Evolutionary conservation across 2,329 filamentous ascomycete species (phyloP).

Genomic region (Trichoderma lentiforme): DNA sequence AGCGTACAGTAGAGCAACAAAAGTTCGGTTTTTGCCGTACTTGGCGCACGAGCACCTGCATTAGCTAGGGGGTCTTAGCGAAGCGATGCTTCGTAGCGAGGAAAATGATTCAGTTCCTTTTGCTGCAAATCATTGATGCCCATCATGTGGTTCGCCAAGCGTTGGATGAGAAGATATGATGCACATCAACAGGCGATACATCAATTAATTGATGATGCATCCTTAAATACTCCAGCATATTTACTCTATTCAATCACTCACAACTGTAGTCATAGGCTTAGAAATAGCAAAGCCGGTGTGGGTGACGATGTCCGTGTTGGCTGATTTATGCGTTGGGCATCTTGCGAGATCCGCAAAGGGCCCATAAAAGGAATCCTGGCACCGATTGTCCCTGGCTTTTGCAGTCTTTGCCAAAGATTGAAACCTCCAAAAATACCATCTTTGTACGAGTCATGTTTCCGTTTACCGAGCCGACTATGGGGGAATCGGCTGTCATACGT

Average conservation of each 20-base stretch:
- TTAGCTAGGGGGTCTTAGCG: not conserved
- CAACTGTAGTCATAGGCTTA: not conserved
- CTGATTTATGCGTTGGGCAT: not conserved
- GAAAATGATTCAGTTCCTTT: not conserved
- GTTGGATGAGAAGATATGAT: not conserved
- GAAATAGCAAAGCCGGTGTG: not conserved
- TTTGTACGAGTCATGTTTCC: not conserved
- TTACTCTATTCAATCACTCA: not conserved
- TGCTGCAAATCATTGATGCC: not conserved
- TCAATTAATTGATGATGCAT: not conserved
- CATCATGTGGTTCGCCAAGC: not conserved
- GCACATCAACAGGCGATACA: not conserved
- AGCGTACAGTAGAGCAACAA: not conserved
- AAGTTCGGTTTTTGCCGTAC: not conserved
- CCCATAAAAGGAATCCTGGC: not conserved
- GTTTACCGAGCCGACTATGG: not conserved
- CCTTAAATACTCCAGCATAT: no score
- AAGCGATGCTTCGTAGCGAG: not conserved
- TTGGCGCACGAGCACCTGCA: not conserved
- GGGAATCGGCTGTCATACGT: not conserved
- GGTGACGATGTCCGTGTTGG: not conserved
- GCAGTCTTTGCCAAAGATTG: not conserved
- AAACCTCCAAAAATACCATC: not conserved
- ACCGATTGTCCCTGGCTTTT: not conserved
- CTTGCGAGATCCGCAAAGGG: not conserved